Percentiles rank a stretch among this genome's conserved stretches.
phyloP scores from a whole-genome alignment of 2,329 filamentous ascomycete species.

The Sporothrix sp. region DNA sequence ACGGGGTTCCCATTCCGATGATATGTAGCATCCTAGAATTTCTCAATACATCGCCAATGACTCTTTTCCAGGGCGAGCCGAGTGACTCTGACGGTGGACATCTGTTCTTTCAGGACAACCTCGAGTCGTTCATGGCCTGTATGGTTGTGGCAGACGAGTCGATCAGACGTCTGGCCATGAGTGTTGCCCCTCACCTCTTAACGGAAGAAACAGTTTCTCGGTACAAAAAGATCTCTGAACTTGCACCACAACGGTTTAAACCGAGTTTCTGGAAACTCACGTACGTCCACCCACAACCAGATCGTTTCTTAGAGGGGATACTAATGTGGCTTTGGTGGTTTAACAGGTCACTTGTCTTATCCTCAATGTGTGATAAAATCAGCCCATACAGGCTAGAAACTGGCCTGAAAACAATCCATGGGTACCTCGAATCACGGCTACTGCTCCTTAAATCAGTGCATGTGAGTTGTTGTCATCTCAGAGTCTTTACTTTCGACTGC shows the following conservation, averaged over 20 bases:
- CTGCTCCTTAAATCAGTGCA: constrained; percentile 41
- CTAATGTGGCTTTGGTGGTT: not conserved
- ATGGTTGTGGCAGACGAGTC: constrained; percentile 42
- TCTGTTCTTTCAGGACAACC: constrained; percentile 35
- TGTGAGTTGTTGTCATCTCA: too few relatives aligned
- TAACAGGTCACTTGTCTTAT: constrained; percentile 32
- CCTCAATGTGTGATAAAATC: constrained; percentile 40
- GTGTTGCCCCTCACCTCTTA: constrained; percentile 41
- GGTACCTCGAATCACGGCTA: constrained; percentile 47
- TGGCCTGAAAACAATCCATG: constrained; percentile 39
- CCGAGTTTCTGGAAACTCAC: constrained; percentile 44
- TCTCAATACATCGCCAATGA: constrained; percentile 43
- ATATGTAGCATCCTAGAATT: constrained; percentile 48
- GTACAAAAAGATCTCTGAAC: constrained; percentile 27
- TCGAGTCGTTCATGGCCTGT: constrained; percentile 44
- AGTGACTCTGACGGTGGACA: constrained; percentile 27
- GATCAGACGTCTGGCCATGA: constrained; percentile 38
- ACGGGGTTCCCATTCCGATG: constrained; percentile 32
- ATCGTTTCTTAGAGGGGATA: too few relatives aligned
- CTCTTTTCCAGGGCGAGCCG: constrained; percentile 35
- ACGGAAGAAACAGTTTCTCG: constrained; percentile 28
- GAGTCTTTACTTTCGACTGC: too few relatives aligned
- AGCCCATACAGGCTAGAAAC: constrained; percentile 33
- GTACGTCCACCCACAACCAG: too few relatives aligned
- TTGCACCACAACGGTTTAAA: constrained; percentile 31